phyloP scores from a whole-genome alignment of 352 stramenopile genomes.

The Pythium rishiriense region DNA sequence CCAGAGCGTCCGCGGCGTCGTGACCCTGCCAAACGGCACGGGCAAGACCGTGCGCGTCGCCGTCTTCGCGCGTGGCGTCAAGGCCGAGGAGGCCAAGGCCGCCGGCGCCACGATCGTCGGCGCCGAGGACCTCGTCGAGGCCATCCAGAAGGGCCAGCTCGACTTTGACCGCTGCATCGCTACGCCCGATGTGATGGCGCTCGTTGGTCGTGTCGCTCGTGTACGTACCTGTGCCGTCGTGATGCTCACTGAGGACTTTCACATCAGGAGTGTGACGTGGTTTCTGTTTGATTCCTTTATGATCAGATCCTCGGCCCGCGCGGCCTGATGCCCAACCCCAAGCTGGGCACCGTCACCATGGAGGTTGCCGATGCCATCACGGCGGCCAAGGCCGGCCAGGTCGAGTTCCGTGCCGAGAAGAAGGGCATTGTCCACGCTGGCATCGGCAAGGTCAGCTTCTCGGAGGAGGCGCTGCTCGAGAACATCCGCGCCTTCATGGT shows the following conservation, averaged over 20 bases:
- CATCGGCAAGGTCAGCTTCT: conserved; percentile 89
- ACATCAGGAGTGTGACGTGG: no score
- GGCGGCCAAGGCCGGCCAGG: conserved; percentile 78
- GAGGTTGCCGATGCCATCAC: conserved; percentile 86
- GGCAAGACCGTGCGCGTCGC: conserved; percentile 88
- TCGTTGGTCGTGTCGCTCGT: conserved; percentile 92
- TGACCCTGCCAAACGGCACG: conserved; percentile 85
- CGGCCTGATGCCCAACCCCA: conserved; percentile 98
- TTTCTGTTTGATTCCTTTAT: no score
- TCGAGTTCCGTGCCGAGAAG: conserved; percentile 90
- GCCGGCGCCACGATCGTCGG: conserved; percentile 90
- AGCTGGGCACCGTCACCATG: conserved; percentile 95
- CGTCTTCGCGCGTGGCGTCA: conserved; percentile 89
- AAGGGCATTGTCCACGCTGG: conserved; percentile 89
- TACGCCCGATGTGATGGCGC: conserved; percentile 91
- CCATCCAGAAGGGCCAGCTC: conserved; percentile 87
- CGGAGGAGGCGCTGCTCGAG: conserved; percentile 88
- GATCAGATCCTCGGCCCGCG: conserved; percentile 94
- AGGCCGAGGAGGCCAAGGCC: conserved; percentile 87
- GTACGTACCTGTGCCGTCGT: conserved; percentile 43
- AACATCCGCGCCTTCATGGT: conserved; percentile 94
- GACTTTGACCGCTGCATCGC: conserved; percentile 93
- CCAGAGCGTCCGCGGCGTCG: conserved; percentile 85
- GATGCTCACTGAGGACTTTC: no score
- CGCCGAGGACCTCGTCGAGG: conserved; percentile 89